These are phyloP conservation scores for Candolleomyces efflorescens DNA, from an alignment of 768 basidiomycete species.

Conservation along the genomic window DNA sequence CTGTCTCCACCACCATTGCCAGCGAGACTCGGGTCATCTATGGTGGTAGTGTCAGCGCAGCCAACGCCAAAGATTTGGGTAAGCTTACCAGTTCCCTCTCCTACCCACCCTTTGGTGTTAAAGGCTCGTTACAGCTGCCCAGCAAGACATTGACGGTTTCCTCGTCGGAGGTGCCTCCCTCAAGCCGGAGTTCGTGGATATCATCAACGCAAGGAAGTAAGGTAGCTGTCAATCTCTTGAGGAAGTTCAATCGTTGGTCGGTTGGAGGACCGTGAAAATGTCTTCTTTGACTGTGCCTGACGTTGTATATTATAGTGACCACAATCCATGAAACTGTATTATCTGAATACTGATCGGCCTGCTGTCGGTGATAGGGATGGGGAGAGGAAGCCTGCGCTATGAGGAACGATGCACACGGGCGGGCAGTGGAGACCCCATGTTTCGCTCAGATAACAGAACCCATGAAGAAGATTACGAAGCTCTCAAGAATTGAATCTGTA, in stretches of 20 bases:
- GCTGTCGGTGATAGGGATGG: background rate
- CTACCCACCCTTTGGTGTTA: background rate
- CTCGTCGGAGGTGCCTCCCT: conserved; percentile 96
- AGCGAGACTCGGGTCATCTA: conserved; percentile 84
- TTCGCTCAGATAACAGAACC: too few species aligned
- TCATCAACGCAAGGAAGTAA: conserved; percentile 65
- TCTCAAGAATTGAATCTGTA: too few species aligned
- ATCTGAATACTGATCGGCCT: background rate
- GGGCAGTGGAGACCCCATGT: too few species aligned
- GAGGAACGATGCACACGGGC: too few species aligned
- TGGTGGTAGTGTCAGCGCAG: conserved; percentile 90
- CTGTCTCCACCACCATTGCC: conserved; percentile 68
- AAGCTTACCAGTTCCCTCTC: conserved; percentile 22
- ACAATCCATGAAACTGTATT: background rate
- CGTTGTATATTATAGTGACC: background rate
- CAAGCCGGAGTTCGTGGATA: conserved; percentile 94
- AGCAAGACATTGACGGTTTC: conserved; percentile 93
- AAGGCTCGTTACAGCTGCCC: conserved; percentile 45
- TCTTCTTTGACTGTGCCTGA: background rate
- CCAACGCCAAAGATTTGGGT: conserved; percentile 87
- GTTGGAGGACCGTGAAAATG: background rate
- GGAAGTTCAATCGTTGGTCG: background rate
- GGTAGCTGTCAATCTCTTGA: background rate
- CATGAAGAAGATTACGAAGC: too few species aligned
- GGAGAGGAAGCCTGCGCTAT: background rate